phyloP scores from a whole-genome alignment of 768 basidiomycete species.

The Termitomyces sp. region DNA sequence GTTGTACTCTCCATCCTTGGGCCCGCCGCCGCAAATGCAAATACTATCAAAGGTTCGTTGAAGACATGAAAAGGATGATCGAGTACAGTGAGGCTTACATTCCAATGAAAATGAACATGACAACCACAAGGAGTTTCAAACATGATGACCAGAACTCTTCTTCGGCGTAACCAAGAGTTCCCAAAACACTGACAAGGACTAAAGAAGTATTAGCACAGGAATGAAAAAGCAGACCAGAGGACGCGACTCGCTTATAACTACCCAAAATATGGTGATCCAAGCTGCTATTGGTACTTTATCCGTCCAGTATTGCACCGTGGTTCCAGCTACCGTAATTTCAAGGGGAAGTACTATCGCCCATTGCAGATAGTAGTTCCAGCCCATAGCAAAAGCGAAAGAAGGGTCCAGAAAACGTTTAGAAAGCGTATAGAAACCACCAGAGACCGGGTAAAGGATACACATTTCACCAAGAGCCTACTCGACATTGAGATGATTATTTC shows the following conservation, averaged over 20 bases:
- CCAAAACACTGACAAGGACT: conserved; percentile 37
- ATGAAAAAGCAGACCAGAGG: background rate
- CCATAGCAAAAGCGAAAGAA: conserved; percentile 44
- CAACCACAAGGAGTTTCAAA: conserved; percentile 39
- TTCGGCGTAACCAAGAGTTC: conserved; percentile 42
- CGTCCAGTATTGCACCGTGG: conserved; percentile 41
- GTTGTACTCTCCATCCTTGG: conserved; percentile 27
- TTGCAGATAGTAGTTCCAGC: conserved; percentile 45
- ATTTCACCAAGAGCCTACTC: conserved; percentile 45
- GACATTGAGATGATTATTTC: background rate
- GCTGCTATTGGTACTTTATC: conserved; percentile 32
- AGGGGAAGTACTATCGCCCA: conserved; percentile 41
- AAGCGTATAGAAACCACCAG: conserved; percentile 44
- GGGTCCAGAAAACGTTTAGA: conserved; percentile 43
- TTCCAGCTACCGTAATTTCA: conserved; percentile 41
- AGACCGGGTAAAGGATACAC: conserved; percentile 43
- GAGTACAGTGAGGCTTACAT: conserved; percentile 24
- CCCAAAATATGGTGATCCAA: conserved; percentile 43
- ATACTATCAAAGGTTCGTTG: conserved; percentile 19
- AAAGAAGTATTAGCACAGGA: background rate
- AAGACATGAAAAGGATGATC: background rate
- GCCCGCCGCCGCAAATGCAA: conserved; percentile 39
- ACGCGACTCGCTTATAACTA: conserved; percentile 27
- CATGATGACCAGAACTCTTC: conserved; percentile 49
- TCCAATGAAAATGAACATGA: conserved; percentile 43